Evolutionary conservation across 352 stramenopile genomes (phyloP), one percentile per base, ranked within the genome.

Genomic region (Phytophthora brassicae): DNA sequence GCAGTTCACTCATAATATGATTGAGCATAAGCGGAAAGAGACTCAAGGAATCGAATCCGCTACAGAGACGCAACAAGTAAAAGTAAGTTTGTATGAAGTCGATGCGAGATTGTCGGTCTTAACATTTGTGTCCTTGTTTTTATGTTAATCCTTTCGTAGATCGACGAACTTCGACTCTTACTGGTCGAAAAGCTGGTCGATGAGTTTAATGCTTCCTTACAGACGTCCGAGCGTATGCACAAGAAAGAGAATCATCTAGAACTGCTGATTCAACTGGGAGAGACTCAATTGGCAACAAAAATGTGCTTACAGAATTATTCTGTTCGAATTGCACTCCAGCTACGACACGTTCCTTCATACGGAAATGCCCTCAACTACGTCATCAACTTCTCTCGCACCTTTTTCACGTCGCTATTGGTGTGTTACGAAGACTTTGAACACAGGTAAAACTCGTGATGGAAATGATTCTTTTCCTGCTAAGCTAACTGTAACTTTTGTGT

Each of bases 261-360:
- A 19, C 88, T 87, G 38, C 64, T 92, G 45, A 90, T 94, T 52
- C 71, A 87, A 29, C 66, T 94, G 24, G 83, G 77, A 7, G 71
- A 92, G 33, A 80, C 84, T 6, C 59, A 81, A 5, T 46, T 90
- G 2, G 85, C 83, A 11, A 90, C 85, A 0, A 73, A 92, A 43
- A 91, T 94, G 79, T 94, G 85, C 57, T 63, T 94, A 24, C 74
- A 90, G 43, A 90, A 90, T 61, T 94, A 94, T 56, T 88, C 81
- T 3, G 80, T 88, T 24, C 81, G 79, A 29, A 90, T 94, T 16
- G 82, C 81, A 1, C 57, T 90, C 23, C 83, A 94, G 43, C 66
- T 94, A 31, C 81, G 83, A 3, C 77, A 89, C 20, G 84, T 94
- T 2, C 81, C 80, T 23, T 89, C 81, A 17, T 84, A 85, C 28